Evolutionary conservation across 768 basidiomycete genomes (phyloP), one percentile per base, ranked within the genome.

Genomic region (Leccinum incarnatum): DNA sequence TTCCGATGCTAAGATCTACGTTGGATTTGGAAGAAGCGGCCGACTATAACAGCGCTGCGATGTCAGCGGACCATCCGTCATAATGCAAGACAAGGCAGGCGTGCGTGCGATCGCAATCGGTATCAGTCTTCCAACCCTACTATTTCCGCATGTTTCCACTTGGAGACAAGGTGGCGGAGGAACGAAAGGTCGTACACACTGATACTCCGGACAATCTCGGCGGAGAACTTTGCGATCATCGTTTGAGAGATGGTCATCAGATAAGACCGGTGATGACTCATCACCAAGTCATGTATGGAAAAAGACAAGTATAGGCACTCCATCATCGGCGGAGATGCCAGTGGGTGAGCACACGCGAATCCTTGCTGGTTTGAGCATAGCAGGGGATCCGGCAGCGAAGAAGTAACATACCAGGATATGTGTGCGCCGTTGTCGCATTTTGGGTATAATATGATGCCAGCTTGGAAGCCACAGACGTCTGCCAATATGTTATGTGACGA

Each of bases 211-310:
- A 64, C 64, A 15, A 81, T 65, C 17, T 63, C 55, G 40, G 53
- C 30, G 11, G 68, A 71, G 79, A 79, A 63, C 69, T 72, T 60
- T 65, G 69, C 23, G 15, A 83, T 62, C 40, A 79, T 73, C 58
- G 75, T 69, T 64, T 75, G 72, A 30, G 77, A 70, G 46, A 78
- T 67, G 19, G 62, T 48, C 56, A 69, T 62, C 62, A 76, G 75
- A 63, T 71, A 74, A 55, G 67, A 45, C 46, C 69, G 69, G 47
- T 78, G 71, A 53, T 75, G 72, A 46, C 77, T 73, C 51, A 82
- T 69, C 1, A 84, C 84, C 12, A 91, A 71, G 21, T 80, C 76
- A 63, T 83, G 82, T 52, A 86, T 72, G 4, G 79, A 78, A 14
- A 77, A 75, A 32, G 82, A 82, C 17, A 76, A 69, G 48, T 85